Base-by-base conservation (phyloP, 495 filamentous ascomycete genomes). In the Penicillium macrosclerotiorum region DNA sequence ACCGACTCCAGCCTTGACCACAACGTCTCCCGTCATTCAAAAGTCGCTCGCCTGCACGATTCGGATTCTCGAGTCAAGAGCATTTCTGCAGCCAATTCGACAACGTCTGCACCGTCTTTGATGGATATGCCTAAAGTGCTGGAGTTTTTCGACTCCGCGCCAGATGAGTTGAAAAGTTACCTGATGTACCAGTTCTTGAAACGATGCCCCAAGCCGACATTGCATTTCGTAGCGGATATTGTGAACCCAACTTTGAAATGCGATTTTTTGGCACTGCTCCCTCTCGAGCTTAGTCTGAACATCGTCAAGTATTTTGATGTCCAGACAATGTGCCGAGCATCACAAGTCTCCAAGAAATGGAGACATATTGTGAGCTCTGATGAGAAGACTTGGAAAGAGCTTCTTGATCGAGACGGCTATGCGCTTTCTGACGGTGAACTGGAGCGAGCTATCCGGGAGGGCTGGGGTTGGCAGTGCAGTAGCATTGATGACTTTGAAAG, bases 401-500 rank as follows among this genome's bases (percentile, higher is more conserved):
- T 95, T 1, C 84, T 99, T 48, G 90, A 95, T 45, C 73, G 73
- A 8, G 89, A 96, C 65, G 88, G 88, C 0, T 95, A 86, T 64
- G 60, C 67, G 9, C 71, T 97, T 12, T 85, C 89, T 12, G 78
- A 85, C 2, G 88, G 89, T 9, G 93, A 99, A 59, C 71, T 99
- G 13, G 81, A 92, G 41, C 80, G 83, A 48, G 91, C 93, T 11
- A 86, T 97, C 41, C 78, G 74, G 22, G 86, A 97, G 69, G 93
- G 93, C n/a, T 99, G 93, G 93, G 93, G 91, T n/a, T 99, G 92
- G 89, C 93, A 97, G 61, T 84, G 90, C 2, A 80, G 81, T 40
- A 88, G 83, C 5, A 62, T 74, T 6, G 79, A 89, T 51, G 86
- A 84, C 35, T 88, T 72, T 40, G 93, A 98, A 60, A 77, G 80